A percentile compares a stretch with the other conserved stretches of the same genome.
Evolutionary conservation across 2,329 filamentous ascomycete genomes (phyloP).

Genomic region (Fusarium foetens): DNA sequence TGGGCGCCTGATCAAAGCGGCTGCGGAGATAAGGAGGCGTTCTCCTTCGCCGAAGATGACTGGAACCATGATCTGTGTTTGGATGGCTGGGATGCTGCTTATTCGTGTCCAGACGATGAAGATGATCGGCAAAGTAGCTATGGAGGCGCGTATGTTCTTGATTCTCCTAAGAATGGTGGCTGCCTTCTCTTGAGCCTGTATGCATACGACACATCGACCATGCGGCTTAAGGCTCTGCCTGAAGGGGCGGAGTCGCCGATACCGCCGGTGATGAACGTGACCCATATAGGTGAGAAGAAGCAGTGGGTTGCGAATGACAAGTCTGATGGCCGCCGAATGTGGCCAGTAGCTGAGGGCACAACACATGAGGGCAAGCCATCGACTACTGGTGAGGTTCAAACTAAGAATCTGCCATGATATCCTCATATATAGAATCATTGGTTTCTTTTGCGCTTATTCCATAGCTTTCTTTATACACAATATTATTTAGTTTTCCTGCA

Average conservation of each 20-base stretch:
- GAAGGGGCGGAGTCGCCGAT: neutral
- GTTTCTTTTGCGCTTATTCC: neutral
- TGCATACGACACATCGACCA: slow-evolving; percentile 7
- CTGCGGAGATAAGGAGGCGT: slow-evolving; percentile 1
- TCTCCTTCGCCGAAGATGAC: neutral
- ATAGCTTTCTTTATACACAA: neutral
- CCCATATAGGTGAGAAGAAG: slow-evolving; percentile 8
- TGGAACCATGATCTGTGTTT: neutral
- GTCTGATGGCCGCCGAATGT: neutral
- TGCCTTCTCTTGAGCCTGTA: slow-evolving; percentile 21
- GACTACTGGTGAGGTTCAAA: neutral
- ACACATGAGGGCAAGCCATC: neutral
- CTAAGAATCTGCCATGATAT: neutral
- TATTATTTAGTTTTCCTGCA: neutral
- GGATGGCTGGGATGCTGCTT: neutral
- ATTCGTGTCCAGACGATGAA: neutral
- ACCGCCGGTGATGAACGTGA: slow-evolving; percentile 1
- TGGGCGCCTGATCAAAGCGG: slow-evolving; percentile 19
- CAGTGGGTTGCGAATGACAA: neutral
- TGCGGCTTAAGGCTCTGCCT: neutral
- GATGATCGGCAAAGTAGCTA: slow-evolving; percentile 3
- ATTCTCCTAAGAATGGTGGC: slow-evolving; percentile 1
- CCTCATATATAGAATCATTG: neutral
- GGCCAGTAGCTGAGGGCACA: neutral
- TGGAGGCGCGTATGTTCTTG: slow-evolving; percentile 11